phyloP scores from a whole-genome alignment of 179 eudicot genomes.

The Spergularia azorica region DNA sequence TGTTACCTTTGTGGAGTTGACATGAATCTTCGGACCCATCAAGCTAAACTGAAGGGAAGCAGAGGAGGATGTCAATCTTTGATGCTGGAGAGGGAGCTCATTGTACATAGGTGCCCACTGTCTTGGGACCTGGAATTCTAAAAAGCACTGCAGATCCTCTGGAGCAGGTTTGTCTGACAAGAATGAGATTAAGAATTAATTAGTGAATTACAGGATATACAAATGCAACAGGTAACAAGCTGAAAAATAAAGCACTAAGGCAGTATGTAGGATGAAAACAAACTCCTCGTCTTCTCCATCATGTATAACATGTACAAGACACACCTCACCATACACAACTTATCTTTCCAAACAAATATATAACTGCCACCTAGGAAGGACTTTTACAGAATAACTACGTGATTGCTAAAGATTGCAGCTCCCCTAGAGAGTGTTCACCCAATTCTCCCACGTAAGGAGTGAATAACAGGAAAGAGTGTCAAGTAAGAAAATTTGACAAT shows the following conservation, averaged over 20 bases:
- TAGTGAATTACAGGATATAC: neutral
- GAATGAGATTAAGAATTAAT: neutral
- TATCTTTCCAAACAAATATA: neutral
- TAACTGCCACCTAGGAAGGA: neutral
- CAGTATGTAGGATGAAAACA: neutral
- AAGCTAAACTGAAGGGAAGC: slow-evolving; percentile 72
- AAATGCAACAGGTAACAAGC: slow-evolving; percentile 1
- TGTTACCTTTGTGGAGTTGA: slow-evolving; percentile 73
- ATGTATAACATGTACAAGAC: neutral
- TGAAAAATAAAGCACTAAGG: neutral
- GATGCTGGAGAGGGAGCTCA: slow-evolving; percentile 94
- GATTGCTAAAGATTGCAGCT: neutral
- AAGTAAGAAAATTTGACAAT: neutral
- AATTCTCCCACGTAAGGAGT: neutral
- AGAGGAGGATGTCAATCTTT: slow-evolving; percentile 54
- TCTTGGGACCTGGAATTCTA: slow-evolving; percentile 96
- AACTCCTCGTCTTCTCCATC: neutral
- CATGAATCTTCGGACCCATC: slow-evolving; percentile 77
- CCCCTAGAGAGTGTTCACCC: neutral
- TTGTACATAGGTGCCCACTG: slow-evolving; percentile 97
- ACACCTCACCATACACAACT: neutral
- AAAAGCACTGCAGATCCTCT: slow-evolving; percentile 80
- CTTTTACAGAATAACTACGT: neutral
- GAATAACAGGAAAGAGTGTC: neutral
- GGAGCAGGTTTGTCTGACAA: slow-evolving; percentile 76